A percentile compares a stretch with the other conserved stretches of the same genome.
phyloP scores from a whole-genome alignment of 192 early-diverging fungal species.

The Coemansia sp. region DNA sequence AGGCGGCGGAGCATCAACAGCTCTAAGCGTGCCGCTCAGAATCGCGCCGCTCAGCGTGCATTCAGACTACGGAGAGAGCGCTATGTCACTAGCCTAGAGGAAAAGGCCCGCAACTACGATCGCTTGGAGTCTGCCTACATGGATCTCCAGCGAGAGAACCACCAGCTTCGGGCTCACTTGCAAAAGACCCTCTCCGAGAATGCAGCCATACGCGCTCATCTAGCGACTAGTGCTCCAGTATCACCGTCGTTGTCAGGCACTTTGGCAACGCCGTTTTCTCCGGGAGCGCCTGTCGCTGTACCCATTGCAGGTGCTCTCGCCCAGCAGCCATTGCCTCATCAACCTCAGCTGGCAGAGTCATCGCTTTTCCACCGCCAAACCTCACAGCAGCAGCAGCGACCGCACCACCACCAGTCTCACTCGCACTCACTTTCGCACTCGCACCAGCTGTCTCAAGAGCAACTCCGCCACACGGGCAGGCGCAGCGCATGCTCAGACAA shows the following conservation, averaged over 20 bases:
- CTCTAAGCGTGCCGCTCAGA: constrained; percentile 53
- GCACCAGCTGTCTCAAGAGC: constrained; percentile 5
- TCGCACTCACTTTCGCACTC: constrained; percentile 10
- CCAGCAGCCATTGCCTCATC: neutral
- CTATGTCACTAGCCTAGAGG: constrained; percentile 47
- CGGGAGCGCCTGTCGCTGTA: neutral
- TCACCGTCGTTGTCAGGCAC: constrained; percentile 19
- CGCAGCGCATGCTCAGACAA: constrained; percentile 8
- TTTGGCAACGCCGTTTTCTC: constrained; percentile 14
- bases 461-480: neutral
- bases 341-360: neutral
- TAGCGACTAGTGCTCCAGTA: constrained; percentile 26
- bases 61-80: constrained; percentile 49
- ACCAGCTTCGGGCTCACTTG: constrained; percentile 27
- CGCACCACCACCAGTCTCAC: constrained; percentile 5
- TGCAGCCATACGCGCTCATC: constrained; percentile 19
- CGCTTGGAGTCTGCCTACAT: constrained; percentile 40
- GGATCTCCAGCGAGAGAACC: constrained; percentile 44
- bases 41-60: constrained; percentile 49
- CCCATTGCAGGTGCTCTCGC: constrained; percentile 5
- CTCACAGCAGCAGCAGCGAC: constrained; percentile 14
- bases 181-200: constrained; percentile 32
- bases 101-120: constrained; percentile 49
- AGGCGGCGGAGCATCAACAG: constrained; percentile 49
- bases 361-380: constrained; percentile 6